Base-by-base conservation (phyloP, 805 yeast species). In the Candida andamanensis region DNA sequence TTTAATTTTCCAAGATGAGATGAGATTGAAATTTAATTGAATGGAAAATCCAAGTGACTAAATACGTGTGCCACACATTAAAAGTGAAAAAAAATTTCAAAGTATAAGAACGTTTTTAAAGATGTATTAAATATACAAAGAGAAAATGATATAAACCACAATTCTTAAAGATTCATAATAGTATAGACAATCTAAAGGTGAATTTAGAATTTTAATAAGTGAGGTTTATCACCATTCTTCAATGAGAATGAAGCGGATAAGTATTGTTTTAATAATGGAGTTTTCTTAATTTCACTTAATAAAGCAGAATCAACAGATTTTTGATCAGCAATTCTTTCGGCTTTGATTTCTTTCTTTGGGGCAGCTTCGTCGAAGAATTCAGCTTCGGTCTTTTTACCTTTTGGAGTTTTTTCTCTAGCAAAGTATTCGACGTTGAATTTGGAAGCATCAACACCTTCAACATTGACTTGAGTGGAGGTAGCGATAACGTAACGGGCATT, bases 401-500 rank as follows among this genome's bases (percentile, higher is more conserved):
- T 82, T 57, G 85, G 65, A 58, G 81, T 60, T 74, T 86, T 83
- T 74, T 90, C 97, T 72, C 90, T 85, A 63, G 96, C 95, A 60
- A 92, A 90, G 87, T 90, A 92, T 55, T 81, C 83, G 59, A 78
- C 94, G 69, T 81, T 77, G 80, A 84, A 90, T 73, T 90, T 92
- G 60, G 86, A 74, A 52, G 85, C 87, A 60, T 85, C 84, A 52
- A 87, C 85, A 49, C 80, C 69, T 38, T 77, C 74, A 51, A 90
- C 81, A 50, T 78, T 69, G 58, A 92, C 84, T 67, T 76, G 72
- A 72, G 98, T 92, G 53, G 96, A 86, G 63, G 98, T 90, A 60
- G 97, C 97, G 73, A 90, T 90, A 56, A 92, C 98, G 74, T 90
- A 92, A 72, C 95, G 85, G 56, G 97, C 81, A 70, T 90, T 92